Evolutionary conservation across 768 basidiomycete species (phyloP), one percentile per base, ranked within the genome.

Genomic region (Tylopilus vinaceipallidus): DNA sequence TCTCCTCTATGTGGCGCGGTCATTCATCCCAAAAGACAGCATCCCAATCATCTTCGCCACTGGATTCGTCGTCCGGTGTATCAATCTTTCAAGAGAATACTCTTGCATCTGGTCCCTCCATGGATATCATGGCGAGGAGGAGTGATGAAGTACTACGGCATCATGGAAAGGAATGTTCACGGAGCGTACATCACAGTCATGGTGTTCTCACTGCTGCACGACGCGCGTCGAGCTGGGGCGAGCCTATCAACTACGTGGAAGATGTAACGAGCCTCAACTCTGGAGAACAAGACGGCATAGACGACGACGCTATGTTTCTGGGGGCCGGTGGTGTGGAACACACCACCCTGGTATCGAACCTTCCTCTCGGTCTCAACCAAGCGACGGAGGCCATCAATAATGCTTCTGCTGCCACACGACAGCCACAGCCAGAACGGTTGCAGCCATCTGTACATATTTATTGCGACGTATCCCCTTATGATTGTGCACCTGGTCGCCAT

Each of bases 161-260:
- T 13, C 61, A 53, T n/a, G 65, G 60, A 37, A 62, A 58, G 36
- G 68, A 59, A 26, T 65, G 45, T 3, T 54, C 43, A 16, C 66
- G 51, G 20, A 63, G 61, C 19, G 45, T 57, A 38, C 59, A 62
- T 52, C 63, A 65, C 26, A 48, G 56, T 45, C 53, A 60, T 36
- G 64, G 70, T 7, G 42, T 50, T 44, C 59, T 76, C 35, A 72
- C 71, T 12, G 73, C 75, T 27, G 81, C 78, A 23, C 73, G 79
- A 50, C 73, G 84, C 6, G 84, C 84, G 10, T 81, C 83, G 42
- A 84, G 83, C 58, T 85, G 83, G 84, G 83, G 81, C 0, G 82
- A 71, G 11, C 63, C 73, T 14, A 71, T 68, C 55, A 75, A 62
- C 61, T 63, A 67, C 55, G 45, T 70, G 58, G 74, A 73, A 38